Percentiles rank a stretch among this genome's conserved stretches.
Conservation (phyloP, 495 filamentous ascomycete genomes). For the Corynascus novoguineensis region DNA sequence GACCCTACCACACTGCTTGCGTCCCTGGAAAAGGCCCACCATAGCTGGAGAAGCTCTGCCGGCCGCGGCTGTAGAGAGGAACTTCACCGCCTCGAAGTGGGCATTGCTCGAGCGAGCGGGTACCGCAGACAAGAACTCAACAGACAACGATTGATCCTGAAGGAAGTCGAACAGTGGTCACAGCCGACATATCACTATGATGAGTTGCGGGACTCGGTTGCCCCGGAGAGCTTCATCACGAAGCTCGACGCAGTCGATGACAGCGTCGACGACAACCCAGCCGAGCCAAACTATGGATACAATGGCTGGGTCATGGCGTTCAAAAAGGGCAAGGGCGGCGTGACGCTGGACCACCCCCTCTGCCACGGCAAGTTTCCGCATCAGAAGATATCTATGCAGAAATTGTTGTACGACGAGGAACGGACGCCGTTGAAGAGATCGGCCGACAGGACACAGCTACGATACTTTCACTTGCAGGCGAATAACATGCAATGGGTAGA, state of each 20-base stretch:
- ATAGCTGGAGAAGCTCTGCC: constrained; percentile 17
- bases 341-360: constrained; percentile 20
- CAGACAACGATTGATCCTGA: constrained; percentile 19
- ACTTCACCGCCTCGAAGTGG: constrained; percentile 15
- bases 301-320: constrained; percentile 28
- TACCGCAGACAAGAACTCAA: constrained; percentile 6
- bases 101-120: constrained; percentile 13
- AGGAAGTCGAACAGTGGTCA: constrained; percentile 24
- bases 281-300: constrained; percentile 25
- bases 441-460: constrained; percentile 19
- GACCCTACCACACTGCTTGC: constrained; percentile 17
- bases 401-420: constrained; percentile 20
- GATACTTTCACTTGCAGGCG: constrained; percentile 28
- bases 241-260: constrained; percentile 20
- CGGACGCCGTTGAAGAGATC: constrained; percentile 20
- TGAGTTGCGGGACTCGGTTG: constrained; percentile 10
- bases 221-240: constrained; percentile 20
- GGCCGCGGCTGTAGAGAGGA: constrained; percentile 10
- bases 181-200: constrained; percentile 11
- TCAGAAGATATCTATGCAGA: constrained; percentile 28
- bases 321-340: constrained; percentile 22
- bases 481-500: constrained; percentile 32
- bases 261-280: constrained; percentile 21
- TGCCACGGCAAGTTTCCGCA: constrained; percentile 26
- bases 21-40: constrained; percentile 18